Evolutionary conservation across 371 early-diverging fungal species (phyloP).

Genomic region (Lichtheimia ramosa): DNA sequence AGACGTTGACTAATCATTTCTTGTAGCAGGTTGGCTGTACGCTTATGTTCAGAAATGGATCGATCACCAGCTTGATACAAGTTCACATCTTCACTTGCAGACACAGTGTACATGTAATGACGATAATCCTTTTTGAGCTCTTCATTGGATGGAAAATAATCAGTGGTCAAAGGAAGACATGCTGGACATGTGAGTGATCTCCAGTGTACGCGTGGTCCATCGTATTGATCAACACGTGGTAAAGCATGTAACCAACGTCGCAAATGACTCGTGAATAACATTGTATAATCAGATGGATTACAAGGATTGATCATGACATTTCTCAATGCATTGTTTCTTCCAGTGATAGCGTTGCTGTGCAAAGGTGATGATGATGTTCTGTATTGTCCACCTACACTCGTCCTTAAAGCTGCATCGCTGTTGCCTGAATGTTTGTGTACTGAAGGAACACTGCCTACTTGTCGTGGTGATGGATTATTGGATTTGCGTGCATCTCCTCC

Average conservation of each 20-base stretch:
- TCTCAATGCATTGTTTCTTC: constrained; percentile 19
- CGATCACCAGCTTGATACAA: constrained; percentile 56
- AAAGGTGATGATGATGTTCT: constrained; percentile 46
- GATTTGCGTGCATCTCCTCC: constrained; percentile 22
- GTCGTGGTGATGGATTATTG: constrained; percentile 36
- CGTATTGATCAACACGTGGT: constrained; percentile 48
- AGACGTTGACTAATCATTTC: constrained; percentile 91
- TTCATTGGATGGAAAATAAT: constrained; percentile 79
- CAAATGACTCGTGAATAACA: constrained; percentile 63
- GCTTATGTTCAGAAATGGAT: constrained; percentile 45
- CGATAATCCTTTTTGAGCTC: constrained; percentile 72
- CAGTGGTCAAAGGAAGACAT: constrained; percentile 91
- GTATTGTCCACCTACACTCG: constrained; percentile 32
- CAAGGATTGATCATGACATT: constrained; percentile 68
- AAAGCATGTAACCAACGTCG: constrained; percentile 87
- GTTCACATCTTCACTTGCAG: constrained; percentile 68
- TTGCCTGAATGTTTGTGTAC: constrained; percentile 50
- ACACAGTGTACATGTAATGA: constrained; percentile 83
- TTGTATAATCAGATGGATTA: constrained; percentile 63
- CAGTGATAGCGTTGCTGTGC: constrained; percentile 18
- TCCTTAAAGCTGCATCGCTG: constrained; percentile 38
- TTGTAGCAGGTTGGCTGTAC: constrained; percentile 69
- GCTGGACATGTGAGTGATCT: constrained; percentile 88
- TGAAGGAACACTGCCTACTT: constrained; percentile 42
- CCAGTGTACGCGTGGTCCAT: constrained; percentile 72